Conservation (phyloP, 495 filamentous ascomycete species). For the Astrothelium macrocarpum region DNA sequence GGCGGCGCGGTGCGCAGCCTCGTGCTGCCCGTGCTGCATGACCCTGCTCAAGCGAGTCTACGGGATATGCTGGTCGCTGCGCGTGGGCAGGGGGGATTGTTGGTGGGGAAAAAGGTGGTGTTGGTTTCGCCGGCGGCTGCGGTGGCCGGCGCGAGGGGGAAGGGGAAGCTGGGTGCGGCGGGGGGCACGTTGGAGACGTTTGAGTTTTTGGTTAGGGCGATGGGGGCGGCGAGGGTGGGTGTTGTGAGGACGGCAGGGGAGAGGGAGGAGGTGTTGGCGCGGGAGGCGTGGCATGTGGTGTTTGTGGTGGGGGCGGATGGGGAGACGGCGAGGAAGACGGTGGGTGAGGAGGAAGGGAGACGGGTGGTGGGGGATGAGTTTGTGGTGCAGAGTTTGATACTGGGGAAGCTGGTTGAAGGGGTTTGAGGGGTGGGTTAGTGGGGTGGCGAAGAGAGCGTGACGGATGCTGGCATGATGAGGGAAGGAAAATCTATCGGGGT, state of each 20-base stretch:
- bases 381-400: conserved; percentile 85
- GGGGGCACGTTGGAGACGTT: conserved; percentile 43
- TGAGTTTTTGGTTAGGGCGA: conserved; percentile 64
- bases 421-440: neutral
- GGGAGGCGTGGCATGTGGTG: conserved; percentile 61
- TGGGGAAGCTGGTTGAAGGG: conserved; percentile 64
- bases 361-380: conserved; percentile 73
- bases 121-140: conserved; percentile 50
- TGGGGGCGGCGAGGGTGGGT: conserved; percentile 60
- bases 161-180: conserved; percentile 49
- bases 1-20: conserved; percentile 70
- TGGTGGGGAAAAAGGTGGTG: conserved; percentile 59
- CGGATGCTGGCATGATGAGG: too few relatives aligned
- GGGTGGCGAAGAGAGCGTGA: neutral
- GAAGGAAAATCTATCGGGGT: too few relatives aligned
- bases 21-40: conserved; percentile 44
- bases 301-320: conserved; percentile 60
- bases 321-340: conserved; percentile 31
- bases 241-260: conserved; percentile 56
- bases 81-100: conserved; percentile 34
- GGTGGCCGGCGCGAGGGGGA: conserved; percentile 34
- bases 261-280: conserved; percentile 43
- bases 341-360: conserved; percentile 35
- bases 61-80: conserved; percentile 7
- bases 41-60: conserved; percentile 42